Base-by-base conservation (phyloP, 2,329 filamentous ascomycete species). In the Herpotrichia juniperi region DNA sequence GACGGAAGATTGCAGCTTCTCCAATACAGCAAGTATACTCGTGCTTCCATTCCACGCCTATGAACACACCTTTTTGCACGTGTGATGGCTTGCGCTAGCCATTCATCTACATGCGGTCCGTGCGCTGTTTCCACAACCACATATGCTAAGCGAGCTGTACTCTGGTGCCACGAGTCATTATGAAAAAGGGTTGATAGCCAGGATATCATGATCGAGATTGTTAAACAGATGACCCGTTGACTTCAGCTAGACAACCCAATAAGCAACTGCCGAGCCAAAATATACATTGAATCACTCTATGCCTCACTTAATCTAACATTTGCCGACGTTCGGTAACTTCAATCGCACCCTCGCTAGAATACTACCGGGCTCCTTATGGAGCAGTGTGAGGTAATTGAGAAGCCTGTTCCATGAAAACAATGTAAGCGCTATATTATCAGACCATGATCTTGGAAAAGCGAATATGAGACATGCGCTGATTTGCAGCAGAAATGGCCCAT, bases 401-500 rank as follows among this genome's bases (percentile, higher is more conserved):
- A 40, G 22, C 14, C 14, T 17, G 22, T 6, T 30, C 32, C 32
- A 39, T 28, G 45, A 32, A 48, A 17, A 46, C 17, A 46, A 48
- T 48, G 19, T 40, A 39, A 48, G 39, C 21, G 34, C 32, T 24
- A 17, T 48, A 48, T 48, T 24, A 30, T 25, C 14, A 7, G 32
- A 48, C 17, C 24, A 40, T 19, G 19, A 39, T 40, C 34, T 25
- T 48, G 32, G 32, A 26, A 39, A 39, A 24, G 39, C 22, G 31
- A 37, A 42, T 42, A 43, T 4, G 16, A 46, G 21, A 9, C 10
- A 25, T 11, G 7, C 5, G 11, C 30, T 35, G 43, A 46, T 35
- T 46, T 28, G 46, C 26, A 42, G 32, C 46, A 34, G 46, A 25
- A 35, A 11, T 25, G 5, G 45, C 12, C 34, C 32, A 48, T 48